Evolutionary conservation across 108 stramenopile species (phyloP).

Genomic region (Cylindrotheca closterium): DNA sequence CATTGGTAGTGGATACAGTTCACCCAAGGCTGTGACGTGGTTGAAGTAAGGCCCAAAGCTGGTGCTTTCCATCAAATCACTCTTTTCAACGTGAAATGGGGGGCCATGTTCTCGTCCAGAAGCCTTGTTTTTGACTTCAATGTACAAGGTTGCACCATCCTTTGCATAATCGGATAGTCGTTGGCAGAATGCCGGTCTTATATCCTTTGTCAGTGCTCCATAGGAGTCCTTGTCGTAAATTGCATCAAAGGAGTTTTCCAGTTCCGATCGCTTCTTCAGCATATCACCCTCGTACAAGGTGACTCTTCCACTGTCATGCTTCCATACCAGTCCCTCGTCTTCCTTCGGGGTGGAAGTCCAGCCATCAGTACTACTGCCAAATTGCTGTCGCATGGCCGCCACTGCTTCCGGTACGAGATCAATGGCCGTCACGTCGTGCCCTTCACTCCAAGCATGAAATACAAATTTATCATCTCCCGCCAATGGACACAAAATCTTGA

Average conservation of each 20-base stretch:
- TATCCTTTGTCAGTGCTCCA: constrained; percentile 40
- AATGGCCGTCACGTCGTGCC: constrained; percentile 50
- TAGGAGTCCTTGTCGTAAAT: constrained; percentile 64
- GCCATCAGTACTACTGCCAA: background rate
- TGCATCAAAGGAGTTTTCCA: constrained; percentile 44
- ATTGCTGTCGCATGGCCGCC: constrained; percentile 26
- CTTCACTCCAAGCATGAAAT: constrained; percentile 35
- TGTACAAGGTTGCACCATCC: constrained; percentile 38
- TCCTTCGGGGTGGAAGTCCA: constrained; percentile 1
- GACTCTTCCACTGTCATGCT: constrained; percentile 49
- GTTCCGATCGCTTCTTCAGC: constrained; percentile 29
- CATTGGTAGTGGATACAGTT: constrained; percentile 38
- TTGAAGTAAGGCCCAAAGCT: constrained; percentile 46
- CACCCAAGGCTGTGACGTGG: constrained; percentile 38
- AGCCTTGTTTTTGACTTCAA: constrained; percentile 48
- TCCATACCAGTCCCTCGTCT: constrained; percentile 27
- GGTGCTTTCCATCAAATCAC: constrained; percentile 50
- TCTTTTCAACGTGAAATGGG: constrained; percentile 42
- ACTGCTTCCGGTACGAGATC: constrained; percentile 59
- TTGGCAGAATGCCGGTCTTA: constrained; percentile 37
- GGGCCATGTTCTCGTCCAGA: constrained; percentile 22
- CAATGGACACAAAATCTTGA: constrained; percentile 49
- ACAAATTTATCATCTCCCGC: constrained; percentile 62
- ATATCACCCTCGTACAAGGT: constrained; percentile 47
- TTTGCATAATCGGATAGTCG: constrained; percentile 45